Conservation (phyloP, 768 basidiomycete species). For the Strobilomyces dryophilus region DNA sequence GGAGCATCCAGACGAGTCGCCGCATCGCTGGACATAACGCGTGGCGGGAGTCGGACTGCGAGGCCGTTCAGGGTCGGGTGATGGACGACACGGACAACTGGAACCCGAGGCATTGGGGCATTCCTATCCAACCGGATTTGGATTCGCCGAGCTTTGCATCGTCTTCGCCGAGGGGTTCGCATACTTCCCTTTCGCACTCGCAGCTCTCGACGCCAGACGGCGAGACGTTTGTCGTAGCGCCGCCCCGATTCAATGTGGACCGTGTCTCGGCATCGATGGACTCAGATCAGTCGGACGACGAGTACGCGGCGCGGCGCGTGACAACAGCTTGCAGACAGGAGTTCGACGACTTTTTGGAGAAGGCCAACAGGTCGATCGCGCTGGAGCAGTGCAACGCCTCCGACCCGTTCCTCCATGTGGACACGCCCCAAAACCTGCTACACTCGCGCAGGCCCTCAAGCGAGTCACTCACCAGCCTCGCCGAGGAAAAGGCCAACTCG, state of each 20-base stretch:
- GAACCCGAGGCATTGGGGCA: slow-evolving; percentile 63
- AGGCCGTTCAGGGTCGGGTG: slow-evolving; percentile 36
- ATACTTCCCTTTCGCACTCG: slow-evolving; percentile 60
- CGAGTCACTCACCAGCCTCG: slow-evolving; percentile 90
- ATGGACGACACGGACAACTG: slow-evolving; percentile 75
- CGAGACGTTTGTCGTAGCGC: slow-evolving; percentile 36
- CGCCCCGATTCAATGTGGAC: slow-evolving; percentile 30
- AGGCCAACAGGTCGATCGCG: slow-evolving; percentile 80
- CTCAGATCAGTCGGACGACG: slow-evolving; percentile 61
- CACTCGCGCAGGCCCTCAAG: slow-evolving; percentile 80
- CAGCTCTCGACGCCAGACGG: slow-evolving; percentile 50
- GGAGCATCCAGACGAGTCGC: slow-evolving; percentile 74
- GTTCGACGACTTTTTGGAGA: slow-evolving; percentile 78
- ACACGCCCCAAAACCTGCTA: slow-evolving; percentile 67
- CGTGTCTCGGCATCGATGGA: slow-evolving; percentile 21
- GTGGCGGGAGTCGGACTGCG: slow-evolving; percentile 72
- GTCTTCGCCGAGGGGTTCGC: slow-evolving; percentile 38
- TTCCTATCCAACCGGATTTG: slow-evolving; percentile 76
- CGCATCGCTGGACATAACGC: slow-evolving; percentile 64
- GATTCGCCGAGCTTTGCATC: slow-evolving; percentile 52
- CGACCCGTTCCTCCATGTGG: slow-evolving; percentile 73
- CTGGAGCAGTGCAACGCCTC: slow-evolving; percentile 73
- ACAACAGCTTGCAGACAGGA: slow-evolving; percentile 34
- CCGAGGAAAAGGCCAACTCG: slow-evolving; percentile 86
- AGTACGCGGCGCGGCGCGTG: slow-evolving; percentile 44